Base-by-base conservation (phyloP, 2,329 filamentous ascomycete species). In the Phoma sp. region DNA sequence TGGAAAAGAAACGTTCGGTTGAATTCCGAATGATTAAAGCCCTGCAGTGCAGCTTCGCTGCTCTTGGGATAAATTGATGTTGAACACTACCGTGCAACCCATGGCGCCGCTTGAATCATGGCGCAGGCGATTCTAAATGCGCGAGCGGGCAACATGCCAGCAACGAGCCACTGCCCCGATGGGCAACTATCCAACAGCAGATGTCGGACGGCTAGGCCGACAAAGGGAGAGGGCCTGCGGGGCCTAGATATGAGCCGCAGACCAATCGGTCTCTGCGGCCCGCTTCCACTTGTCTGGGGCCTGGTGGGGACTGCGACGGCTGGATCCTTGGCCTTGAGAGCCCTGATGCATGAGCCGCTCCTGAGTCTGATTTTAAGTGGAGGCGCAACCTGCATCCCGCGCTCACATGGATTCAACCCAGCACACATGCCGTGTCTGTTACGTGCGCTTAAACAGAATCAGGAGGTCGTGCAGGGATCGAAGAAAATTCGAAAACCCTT, bases 261-360 rank as follows among this genome's bases (percentile, higher is more conserved):
- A 37, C 35, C 35, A 42, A 57, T 59, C 46, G 54, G 53, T 22
- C 48, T 10, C 11, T 18, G 42, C 60, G 60, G 53, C 25, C 55
- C 58, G 58, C 56, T 41, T 41, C 53, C 51, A 56, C 22, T 44
- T 9, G 29, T 48, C 39, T 55, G 48, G 42, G 11, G 32, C 29
- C 36, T 23, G n/a, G 18, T 23, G 37, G 27, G 9, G 33, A 35
- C 29, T 45, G 23, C 32, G 46, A 43, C 53, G 54, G 58, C 53
- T 59, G 48, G 58, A 55, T 48, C 51, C 58, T 56, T 56, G 56
- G 55, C 56, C 9, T n/a, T 18, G 11, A 18, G 25, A 25, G 39
- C n/a, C 13, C 6, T 41, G n/a, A 22, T 45, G 40, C 55, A 47
- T 32, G 48, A 53, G 39, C 39, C 47, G 47, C 47, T 43, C 32